phyloP scores from a whole-genome alignment of 1,284 basidiomycete species.

The Ganoderma lucidum region DNA sequence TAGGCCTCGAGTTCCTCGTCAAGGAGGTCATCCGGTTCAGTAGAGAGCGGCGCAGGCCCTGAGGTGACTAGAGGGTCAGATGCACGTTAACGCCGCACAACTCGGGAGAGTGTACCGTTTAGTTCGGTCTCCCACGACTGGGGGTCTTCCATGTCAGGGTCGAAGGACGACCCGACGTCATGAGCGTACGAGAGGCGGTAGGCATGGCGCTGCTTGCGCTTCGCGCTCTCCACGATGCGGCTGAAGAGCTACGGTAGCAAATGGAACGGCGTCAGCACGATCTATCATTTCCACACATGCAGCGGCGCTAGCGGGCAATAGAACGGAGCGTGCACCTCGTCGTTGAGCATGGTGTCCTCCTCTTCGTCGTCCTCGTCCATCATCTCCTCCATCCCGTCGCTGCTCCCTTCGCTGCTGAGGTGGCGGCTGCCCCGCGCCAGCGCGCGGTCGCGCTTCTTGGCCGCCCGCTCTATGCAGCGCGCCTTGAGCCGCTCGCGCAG shows the following conservation, averaged over 20 bases:
- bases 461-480: slow-evolving; percentile 65
- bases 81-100: background rate
- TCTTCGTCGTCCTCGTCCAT: slow-evolving; percentile 57
- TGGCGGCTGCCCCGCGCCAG: slow-evolving; percentile 47
- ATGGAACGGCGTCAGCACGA: background rate
- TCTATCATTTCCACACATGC: background rate
- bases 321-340: slow-evolving; percentile 56
- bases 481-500: slow-evolving; percentile 68
- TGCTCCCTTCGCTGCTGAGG: slow-evolving; percentile 47
- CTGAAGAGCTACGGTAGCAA: slow-evolving; percentile 59
- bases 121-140: slow-evolving; percentile 65
- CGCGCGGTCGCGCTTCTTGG: slow-evolving; percentile 58
- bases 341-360: slow-evolving; percentile 61
- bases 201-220: slow-evolving; percentile 54
- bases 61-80: slow-evolving; percentile 11
- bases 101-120: slow-evolving; percentile 40
- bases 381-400: slow-evolving; percentile 61
- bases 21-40: slow-evolving; percentile 55
- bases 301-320: background rate
- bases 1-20: slow-evolving; percentile 67
- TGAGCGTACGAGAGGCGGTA: slow-evolving; percentile 67
- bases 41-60: slow-evolving; percentile 21
- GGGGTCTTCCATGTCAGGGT: slow-evolving; percentile 72
- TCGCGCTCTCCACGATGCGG: slow-evolving; percentile 63
- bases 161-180: slow-evolving; percentile 79